A percentile compares a stretch with the other conserved stretches of the same genome.
Conservation (phyloP, 2,329 filamentous ascomycete species). For the Nectriaceae sp. region DNA sequence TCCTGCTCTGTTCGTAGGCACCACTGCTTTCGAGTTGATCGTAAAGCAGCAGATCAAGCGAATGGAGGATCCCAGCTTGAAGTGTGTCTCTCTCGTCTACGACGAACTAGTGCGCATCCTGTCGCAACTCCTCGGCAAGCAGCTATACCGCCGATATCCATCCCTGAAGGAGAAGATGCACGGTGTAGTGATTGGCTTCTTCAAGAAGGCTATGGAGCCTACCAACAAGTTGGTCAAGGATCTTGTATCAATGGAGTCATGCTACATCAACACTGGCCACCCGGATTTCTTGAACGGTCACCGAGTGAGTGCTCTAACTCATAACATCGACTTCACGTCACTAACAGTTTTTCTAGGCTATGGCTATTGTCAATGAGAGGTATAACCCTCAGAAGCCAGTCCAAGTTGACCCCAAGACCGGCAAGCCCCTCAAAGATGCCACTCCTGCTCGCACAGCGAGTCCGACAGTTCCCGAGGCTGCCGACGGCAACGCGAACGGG, state of each 20-base stretch:
- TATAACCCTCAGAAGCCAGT: constrained; percentile 81
- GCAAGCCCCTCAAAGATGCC: constrained; percentile 78
- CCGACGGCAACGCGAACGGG: constrained; percentile 56
- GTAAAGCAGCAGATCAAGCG: constrained; percentile 99
- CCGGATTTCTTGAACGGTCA: constrained; percentile 97
- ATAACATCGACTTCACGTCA: background rate
- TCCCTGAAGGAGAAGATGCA: constrained; percentile 96
- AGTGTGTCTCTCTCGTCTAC: constrained; percentile 96
- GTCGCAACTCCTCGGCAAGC: constrained; percentile 83
- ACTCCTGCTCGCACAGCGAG: constrained; percentile 74
- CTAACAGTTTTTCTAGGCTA: constrained; percentile 60
- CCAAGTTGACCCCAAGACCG: constrained; percentile 97
- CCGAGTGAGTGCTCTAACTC: constrained; percentile 55
- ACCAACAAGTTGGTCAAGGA: constrained; percentile 96
- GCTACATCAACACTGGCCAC: constrained; percentile 98
- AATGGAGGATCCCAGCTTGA: constrained; percentile 92
- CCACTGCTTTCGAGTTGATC: constrained; percentile 96
- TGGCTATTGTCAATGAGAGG: constrained; percentile 96
- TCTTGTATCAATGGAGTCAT: constrained; percentile 91
- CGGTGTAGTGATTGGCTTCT: constrained; percentile 86
- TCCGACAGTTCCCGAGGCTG: constrained; percentile 63
- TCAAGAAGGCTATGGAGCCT: constrained; percentile 98
- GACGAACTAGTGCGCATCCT: constrained; percentile 97
- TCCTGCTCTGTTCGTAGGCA: constrained; percentile 94
- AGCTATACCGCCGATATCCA: constrained; percentile 91